Conservation (phyloP, 2,329 filamentous ascomycete species). For the Xylaria sp. region DNA sequence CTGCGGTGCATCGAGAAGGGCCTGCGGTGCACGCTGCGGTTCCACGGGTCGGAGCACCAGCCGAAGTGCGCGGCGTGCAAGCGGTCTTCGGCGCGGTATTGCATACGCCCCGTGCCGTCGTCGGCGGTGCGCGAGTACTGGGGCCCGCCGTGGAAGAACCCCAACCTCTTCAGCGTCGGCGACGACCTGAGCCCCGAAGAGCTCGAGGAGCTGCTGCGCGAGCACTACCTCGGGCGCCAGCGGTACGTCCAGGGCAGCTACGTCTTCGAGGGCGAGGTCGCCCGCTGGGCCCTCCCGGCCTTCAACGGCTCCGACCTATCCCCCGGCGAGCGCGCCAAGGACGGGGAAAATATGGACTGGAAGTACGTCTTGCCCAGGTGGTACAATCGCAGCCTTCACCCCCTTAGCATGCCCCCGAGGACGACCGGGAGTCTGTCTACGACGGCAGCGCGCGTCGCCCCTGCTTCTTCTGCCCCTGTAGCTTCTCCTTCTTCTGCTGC, state of each 20-base stretch:
- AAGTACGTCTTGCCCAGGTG: conserved; percentile 17
- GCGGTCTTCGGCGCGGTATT: conserved; percentile 19
- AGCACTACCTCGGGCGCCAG: conserved; percentile 15
- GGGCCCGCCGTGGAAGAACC: conserved; percentile 30
- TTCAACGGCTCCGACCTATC: conserved; percentile 23
- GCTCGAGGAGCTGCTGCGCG: conserved; percentile 20
- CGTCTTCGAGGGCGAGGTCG: background rate
- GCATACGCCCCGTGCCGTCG: conserved; percentile 25
- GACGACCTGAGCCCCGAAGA: background rate
- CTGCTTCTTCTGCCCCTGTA: too few relatives aligned
- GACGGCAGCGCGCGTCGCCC: background rate
- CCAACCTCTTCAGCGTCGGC: conserved; percentile 25
- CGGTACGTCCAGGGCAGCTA: conserved; percentile 16
- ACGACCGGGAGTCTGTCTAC: background rate
- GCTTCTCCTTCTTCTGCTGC: too few relatives aligned
- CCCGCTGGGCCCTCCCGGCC: conserved; percentile 20
- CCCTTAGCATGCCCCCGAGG: background rate
- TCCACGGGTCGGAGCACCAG: conserved; percentile 17
- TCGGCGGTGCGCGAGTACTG: background rate
- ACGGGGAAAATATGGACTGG: conserved; percentile 19
- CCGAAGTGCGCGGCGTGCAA: conserved; percentile 28
- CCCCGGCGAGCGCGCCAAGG: background rate
- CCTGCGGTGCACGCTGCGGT: conserved; percentile 31
- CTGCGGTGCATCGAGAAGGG: conserved; percentile 28
- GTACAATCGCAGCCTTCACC: conserved; percentile 10